These are phyloP conservation scores for Tulasnella sp. DNA, from an alignment of 768 basidiomycete genomes.

Conservation along the genomic window DNA sequence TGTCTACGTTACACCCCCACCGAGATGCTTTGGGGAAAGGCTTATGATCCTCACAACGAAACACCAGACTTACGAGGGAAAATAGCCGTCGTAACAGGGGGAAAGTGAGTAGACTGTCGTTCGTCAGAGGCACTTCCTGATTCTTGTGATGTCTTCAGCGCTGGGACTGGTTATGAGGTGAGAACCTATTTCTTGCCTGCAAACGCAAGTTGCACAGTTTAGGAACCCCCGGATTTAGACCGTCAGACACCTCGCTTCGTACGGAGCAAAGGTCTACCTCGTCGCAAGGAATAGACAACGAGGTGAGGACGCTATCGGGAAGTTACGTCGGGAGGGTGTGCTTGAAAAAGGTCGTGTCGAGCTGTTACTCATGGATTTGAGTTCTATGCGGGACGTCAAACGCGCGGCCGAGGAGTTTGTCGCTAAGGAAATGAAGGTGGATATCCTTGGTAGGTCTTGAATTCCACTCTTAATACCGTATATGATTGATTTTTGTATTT, in stretches of 20 bases:
- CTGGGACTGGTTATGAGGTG: slow-evolving; percentile 18
- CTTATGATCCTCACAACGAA: slow-evolving; percentile 28
- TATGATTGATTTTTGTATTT: not conserved
- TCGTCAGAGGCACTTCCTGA: not conserved
- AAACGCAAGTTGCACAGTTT: not conserved
- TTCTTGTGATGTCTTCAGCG: not conserved
- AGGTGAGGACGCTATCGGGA: slow-evolving; percentile 26
- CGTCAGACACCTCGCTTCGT: slow-evolving; percentile 28
- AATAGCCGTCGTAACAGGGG: slow-evolving; percentile 40
- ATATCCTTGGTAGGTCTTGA: slow-evolving; percentile 37
- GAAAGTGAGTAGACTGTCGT: slow-evolving; percentile 26
- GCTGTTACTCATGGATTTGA: slow-evolving; percentile 42
- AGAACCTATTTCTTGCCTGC: not conserved
- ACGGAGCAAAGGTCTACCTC: slow-evolving; percentile 35
- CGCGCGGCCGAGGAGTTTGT: slow-evolving; percentile 39
- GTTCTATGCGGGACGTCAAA: slow-evolving; percentile 37
- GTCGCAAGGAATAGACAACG: slow-evolving; percentile 28
- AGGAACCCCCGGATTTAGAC: slow-evolving; percentile 16
- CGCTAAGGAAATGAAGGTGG: slow-evolving; percentile 38
- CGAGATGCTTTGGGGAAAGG: not conserved
- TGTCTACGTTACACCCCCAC: no score
- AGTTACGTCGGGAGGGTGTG: slow-evolving; percentile 26
- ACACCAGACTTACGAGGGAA: slow-evolving; percentile 36
- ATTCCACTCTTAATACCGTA: not conserved
- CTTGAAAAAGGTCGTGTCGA: slow-evolving; percentile 33